Evolutionary conservation across 257 asterid genomes (phyloP), one percentile per base, ranked within the genome.

Genomic region (Primulina tabacum): DNA sequence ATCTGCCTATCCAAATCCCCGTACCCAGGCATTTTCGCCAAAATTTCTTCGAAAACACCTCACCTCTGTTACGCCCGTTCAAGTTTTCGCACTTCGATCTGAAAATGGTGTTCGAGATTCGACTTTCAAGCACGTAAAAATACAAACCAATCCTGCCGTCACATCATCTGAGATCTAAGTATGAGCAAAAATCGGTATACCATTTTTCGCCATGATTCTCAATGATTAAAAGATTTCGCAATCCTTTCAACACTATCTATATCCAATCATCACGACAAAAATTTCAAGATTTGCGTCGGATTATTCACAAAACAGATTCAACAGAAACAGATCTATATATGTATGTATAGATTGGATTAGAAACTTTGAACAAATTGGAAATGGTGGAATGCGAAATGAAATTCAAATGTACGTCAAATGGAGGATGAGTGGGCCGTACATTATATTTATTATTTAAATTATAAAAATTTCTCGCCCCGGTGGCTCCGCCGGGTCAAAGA

Each of bases 1-100:
- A 91, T 79, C 65, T 91, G 96, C 88, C 96, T 79, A 60, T 91
- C 96, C 84, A 91, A 87, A 91, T 91, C 97, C 82, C 81, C 91
- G 52, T 81, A 87, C 74, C 86, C 83, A 78, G 96, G 88, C 97
- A 91, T 91, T 82, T 82, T 81, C 63, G 62, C 78, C 3, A 6
- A 61, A 38, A 38, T 32, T 34, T 57, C 16, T 2, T 29, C 37
- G 57, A 26, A 69, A 30, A 29, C 30, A 28, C 70, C 21, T 64
- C 74, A 1, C 16, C 70, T 57, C 50, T 62, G 66, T 34, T 76
- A 28, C 64, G 64, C 65, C 78, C 35, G 78, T 57, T 75, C 30
- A 52, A 62, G 8, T 64, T 62, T 9, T 80, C 53, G n/a, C 17
- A 12, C 53, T 43, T 43, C 83, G 85, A 86, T 87, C 88, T 76